Base-by-base conservation (phyloP, 495 filamentous ascomycete species). In the Peziza echinospora region DNA sequence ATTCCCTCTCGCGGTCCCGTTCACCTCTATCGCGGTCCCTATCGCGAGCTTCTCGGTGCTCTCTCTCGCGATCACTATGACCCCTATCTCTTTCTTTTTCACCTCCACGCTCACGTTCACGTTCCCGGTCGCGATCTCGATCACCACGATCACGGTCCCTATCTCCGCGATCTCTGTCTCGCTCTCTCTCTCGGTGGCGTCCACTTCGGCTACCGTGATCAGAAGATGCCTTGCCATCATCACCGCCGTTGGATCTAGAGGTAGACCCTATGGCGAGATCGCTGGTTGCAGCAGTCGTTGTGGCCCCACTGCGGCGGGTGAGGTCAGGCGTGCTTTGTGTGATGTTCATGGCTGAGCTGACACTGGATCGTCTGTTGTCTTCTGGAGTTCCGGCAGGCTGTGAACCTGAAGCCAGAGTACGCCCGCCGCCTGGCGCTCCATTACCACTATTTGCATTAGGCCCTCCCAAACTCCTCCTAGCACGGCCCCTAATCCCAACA, bases 121-220 rank as follows among this genome's bases (percentile, higher is more conserved):
- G 45, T 7, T 37, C 30, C 13, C 30, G 30, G 3, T 37, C 30
- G 17, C 30, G 30, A 37, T 37, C 30, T 2, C 30, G 30, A 37
- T 37, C n/a, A 3, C 54, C 54, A 21, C 54, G 34, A 22, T 56
- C 54, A 11, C 53, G 23, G 8, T 48, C 49, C 19, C 45, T 49
- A 26, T 51, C 49, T 10, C 16, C n/a, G n/a, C 41, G 16, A 21
- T 17, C 41, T n/a, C 49, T 24, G 24, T 34, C 47, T n/a, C 46
- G 47, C 21, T 48, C 49, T 5, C 50, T 41, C 4, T 49, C 50
- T 23, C 46, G 37, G 44, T 56, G 54, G 5, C 53, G 54, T 7
- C 53, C 54, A 19, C 54, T 56, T 9, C 54, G 54, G 21, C 53
- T 56, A 5, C 54, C 53, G 25, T 54, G 50, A 13, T 56, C 53